Evolutionary conservation across 148 eudicot genomes (phyloP).

Genomic region (Cornus florida): DNA sequence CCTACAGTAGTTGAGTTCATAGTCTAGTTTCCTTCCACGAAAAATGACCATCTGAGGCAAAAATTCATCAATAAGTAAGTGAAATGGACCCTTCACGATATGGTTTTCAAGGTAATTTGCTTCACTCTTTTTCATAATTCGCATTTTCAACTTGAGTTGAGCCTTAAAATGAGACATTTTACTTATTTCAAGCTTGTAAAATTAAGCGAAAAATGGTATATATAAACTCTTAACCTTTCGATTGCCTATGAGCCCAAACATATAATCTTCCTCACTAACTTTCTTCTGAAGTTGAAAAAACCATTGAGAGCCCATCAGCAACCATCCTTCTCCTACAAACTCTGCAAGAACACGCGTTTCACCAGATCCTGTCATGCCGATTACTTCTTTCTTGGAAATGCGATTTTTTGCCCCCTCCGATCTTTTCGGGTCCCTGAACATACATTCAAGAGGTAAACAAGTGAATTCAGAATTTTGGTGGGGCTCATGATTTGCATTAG

Average conservation of each 20-base stretch:
- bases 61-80: not conserved
- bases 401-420: constrained; percentile 17
- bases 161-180: too few relatives aligned
- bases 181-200: too few relatives aligned
- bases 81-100: not conserved
- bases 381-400: constrained; percentile 38
- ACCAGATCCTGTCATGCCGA: constrained; percentile 45
- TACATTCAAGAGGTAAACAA: not conserved
- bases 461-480: not conserved
- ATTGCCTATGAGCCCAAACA: constrained; percentile 60
- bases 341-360: constrained; percentile 50
- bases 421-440: constrained; percentile 41
- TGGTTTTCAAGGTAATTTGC: not conserved
- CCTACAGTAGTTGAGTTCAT: constrained; percentile 41
- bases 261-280: constrained; percentile 30
- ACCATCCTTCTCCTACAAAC: constrained; percentile 47
- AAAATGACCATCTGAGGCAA: constrained; percentile 51
- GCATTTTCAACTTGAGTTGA: too few relatives aligned
- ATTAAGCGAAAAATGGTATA: not conserved
- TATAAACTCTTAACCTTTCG: constrained; percentile 40
- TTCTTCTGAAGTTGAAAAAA: constrained; percentile 34
- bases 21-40: constrained; percentile 64
- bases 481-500: not conserved
- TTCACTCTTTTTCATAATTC: too few relatives aligned
- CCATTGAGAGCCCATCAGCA: constrained; percentile 42